phyloP scores from a whole-genome alignment of 495 filamentous ascomycete genomes.

The Parathielavia appendiculata region DNA sequence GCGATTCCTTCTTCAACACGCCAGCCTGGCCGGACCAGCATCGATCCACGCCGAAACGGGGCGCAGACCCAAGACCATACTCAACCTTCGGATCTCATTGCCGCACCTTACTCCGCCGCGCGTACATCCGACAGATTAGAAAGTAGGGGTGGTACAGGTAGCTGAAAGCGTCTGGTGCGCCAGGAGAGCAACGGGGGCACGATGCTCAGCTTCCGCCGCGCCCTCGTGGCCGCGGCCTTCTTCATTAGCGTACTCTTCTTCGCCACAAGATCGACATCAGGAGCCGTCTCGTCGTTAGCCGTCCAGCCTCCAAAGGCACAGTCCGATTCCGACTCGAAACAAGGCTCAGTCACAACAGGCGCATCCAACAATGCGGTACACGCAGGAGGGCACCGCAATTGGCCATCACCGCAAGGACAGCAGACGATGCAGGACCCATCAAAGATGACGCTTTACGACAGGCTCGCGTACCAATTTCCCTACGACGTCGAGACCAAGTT shows the following conservation, averaged over 20 bases:
- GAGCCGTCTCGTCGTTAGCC: constrained; percentile 21
- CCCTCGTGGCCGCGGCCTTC: constrained; percentile 61
- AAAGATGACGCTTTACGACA: constrained; percentile 67
- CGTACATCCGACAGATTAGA: background rate
- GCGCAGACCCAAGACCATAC: background rate
- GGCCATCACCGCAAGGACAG: constrained; percentile 31
- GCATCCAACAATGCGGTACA: constrained; percentile 15
- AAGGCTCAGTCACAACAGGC: constrained; percentile 24
- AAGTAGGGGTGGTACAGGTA: background rate
- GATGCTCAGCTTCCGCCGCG: constrained; percentile 66
- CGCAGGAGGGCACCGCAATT: constrained; percentile 23
- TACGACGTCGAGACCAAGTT: constrained; percentile 85
- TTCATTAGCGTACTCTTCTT: constrained; percentile 67
- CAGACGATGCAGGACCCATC: constrained; percentile 49
- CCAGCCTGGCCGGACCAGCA: background rate
- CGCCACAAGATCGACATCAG: constrained; percentile 52
- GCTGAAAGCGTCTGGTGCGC: constrained; percentile 7
- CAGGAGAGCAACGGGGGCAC: constrained; percentile 13
- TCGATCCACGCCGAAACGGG: background rate
- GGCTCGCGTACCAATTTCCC: constrained; percentile 86
- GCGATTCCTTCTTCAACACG: background rate
- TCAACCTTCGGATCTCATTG: background rate
- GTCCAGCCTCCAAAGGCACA: constrained; percentile 26
- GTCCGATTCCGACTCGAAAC: constrained; percentile 19
- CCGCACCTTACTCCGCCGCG: background rate